These are phyloP conservation scores for Endoconidiophora laricicola DNA, from an alignment of 2,329 filamentous ascomycete species.

Conservation along the genomic window DNA sequence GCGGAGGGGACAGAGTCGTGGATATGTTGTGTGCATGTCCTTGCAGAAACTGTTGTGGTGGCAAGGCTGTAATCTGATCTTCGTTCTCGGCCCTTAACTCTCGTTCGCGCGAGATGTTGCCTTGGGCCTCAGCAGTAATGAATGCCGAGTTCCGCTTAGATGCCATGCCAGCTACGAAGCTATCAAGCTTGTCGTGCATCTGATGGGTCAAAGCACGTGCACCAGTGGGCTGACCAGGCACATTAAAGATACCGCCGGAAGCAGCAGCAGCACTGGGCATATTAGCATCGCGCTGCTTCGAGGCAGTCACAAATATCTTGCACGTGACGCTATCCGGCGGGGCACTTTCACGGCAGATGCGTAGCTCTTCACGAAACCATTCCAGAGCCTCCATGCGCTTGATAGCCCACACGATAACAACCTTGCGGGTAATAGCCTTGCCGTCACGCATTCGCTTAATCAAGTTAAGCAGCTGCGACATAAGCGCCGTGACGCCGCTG, in stretches of 20 bases:
- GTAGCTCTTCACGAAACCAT: slow-evolving; percentile 90
- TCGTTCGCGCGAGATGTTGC: slow-evolving; percentile 61
- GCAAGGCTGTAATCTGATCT: slow-evolving; percentile 69
- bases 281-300: slow-evolving; percentile 28
- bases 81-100: slow-evolving; percentile 69
- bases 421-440: slow-evolving; percentile 78
- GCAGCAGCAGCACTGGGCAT: slow-evolving; percentile 7
- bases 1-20: slow-evolving; percentile 15
- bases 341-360: slow-evolving; percentile 78
- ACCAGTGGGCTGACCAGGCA: slow-evolving; percentile 16
- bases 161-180: slow-evolving; percentile 72
- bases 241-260: slow-evolving; percentile 18
- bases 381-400: slow-evolving; percentile 88
- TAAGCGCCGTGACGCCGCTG: slow-evolving; percentile 83
- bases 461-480: slow-evolving; percentile 80
- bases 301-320: slow-evolving; percentile 83
- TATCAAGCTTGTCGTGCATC: slow-evolving; percentile 75
- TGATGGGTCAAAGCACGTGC: slow-evolving; percentile 50
- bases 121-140: slow-evolving; percentile 66
- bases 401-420: slow-evolving; percentile 87
- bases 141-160: slow-evolving; percentile 73
- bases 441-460: slow-evolving; percentile 93
- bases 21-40: slow-evolving; percentile 25
- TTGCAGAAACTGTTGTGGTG: slow-evolving; percentile 48
- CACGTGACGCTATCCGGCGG: slow-evolving; percentile 79